These are phyloP conservation scores for Leccinum longicurvipes DNA, from an alignment of 768 basidiomycete species.

Conservation along the genomic window DNA sequence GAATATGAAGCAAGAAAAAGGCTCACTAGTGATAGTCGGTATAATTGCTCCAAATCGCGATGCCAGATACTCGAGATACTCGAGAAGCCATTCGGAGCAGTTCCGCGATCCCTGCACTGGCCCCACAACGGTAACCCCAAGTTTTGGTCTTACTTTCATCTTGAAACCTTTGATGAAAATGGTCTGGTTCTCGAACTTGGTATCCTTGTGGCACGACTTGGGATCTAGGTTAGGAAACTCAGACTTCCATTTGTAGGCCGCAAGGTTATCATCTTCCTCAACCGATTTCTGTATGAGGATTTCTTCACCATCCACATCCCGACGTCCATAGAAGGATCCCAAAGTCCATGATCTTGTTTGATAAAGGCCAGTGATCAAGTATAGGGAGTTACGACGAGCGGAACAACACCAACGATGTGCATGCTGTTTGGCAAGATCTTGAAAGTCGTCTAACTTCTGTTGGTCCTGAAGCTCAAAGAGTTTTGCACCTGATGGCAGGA, in stretches of 20 bases:
- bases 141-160: background rate
- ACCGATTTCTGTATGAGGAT: background rate
- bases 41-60: too few relatives aligned
- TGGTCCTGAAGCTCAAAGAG: background rate
- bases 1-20: background rate
- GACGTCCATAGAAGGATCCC: background rate
- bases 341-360: background rate
- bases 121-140: background rate
- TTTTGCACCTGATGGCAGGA: constrained; percentile 4
- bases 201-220: background rate
- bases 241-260: background rate
- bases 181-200: constrained; percentile 8
- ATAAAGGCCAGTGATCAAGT: constrained; percentile 5
- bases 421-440: background rate
- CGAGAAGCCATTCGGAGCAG: background rate
- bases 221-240: background rate
- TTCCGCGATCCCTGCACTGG: too few relatives aligned
- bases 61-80: background rate
- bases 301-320: background rate
- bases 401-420: background rate
- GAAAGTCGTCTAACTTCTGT: background rate
- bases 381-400: background rate
- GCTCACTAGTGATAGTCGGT: background rate
- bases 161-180: constrained; percentile 9
- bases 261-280: background rate